Base-by-base conservation (phyloP, 1,284 basidiomycete genomes). In the Ustilago curta region DNA sequence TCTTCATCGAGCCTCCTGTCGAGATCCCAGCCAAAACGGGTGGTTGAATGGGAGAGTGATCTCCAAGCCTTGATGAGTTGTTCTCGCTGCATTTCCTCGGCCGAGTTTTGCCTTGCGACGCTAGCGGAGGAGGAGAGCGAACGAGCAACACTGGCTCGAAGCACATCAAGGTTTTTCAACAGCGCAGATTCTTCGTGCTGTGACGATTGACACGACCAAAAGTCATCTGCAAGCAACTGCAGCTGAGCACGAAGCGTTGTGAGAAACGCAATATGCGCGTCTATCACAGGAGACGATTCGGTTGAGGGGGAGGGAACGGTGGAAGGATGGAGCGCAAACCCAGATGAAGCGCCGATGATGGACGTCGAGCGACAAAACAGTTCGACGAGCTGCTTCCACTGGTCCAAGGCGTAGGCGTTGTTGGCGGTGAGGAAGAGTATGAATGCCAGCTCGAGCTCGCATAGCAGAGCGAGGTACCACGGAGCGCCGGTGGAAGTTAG, bases 381-480 rank as follows among this genome's bases (percentile, higher is more conserved):
- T 21, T 68, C 21, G 2, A 77, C 7, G 1, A 79, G 40, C 8
- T 68, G 48, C 11, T 59, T 57, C 79, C 79, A 81, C 44, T 76
- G 70, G 11, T 76, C 69, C 49, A 70, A 68, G 1, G 72, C 73
- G 19, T 65, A 65, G 2, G 27, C 53, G 42, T 81, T 79, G 63
- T 64, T 51, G 2, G 62, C 63, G 21, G 40, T 53, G 23, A 64
- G 8, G 31, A 77, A 76, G 4, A 79, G 53, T 4, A 79, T n/a
- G 45, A 79, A 81, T 1, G 62, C 52, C 11, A 81, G 73, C 51
- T 81, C 77, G 31, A 72, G 31, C 56, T 81, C 79, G 68, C 68
- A 70, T 3, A 70, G 25, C 4, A 70, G 32, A 4, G 58, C 32
- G 21, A 57, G 35, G 19, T 43, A 57, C 53, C 60, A 54, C 2